phyloP scores from a whole-genome alignment of 2,329 filamentous ascomycete genomes.

The Aspergillus sp. region DNA sequence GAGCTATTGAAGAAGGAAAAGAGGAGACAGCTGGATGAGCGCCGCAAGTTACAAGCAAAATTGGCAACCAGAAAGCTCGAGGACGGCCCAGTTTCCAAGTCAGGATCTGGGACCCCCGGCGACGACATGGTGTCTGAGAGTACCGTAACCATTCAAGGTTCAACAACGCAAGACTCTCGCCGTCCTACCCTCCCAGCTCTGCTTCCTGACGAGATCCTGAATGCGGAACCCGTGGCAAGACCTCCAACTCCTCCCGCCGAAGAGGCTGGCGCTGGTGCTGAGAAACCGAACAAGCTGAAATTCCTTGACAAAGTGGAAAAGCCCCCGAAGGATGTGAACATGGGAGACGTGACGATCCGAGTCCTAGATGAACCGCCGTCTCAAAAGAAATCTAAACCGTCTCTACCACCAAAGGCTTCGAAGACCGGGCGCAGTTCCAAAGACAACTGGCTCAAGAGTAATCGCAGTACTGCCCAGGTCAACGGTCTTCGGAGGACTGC shows the following conservation, averaged over 20 bases:
- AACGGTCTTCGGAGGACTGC: slow-evolving; percentile 30
- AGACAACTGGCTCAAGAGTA: slow-evolving; percentile 31
- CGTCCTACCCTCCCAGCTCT: slow-evolving; percentile 38
- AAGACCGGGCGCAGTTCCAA: slow-evolving; percentile 28
- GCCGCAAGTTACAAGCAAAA: slow-evolving; percentile 31
- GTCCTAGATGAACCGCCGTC: slow-evolving; percentile 34
- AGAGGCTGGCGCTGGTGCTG: slow-evolving; percentile 12
- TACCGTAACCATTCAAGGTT: slow-evolving; percentile 32
- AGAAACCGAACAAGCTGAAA: slow-evolving; percentile 36
- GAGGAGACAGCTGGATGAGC: slow-evolving; percentile 31
- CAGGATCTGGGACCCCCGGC: slow-evolving; percentile 6
- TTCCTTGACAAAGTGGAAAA: slow-evolving; percentile 42
- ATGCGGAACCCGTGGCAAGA: slow-evolving; percentile 35
- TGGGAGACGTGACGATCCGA: slow-evolving; percentile 41
- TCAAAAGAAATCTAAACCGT: slow-evolving; percentile 28
- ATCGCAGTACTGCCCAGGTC: slow-evolving; percentile 20
- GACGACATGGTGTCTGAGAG: slow-evolving; percentile 34
- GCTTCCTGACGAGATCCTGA: slow-evolving; percentile 44
- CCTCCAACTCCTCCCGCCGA: slow-evolving; percentile 38
- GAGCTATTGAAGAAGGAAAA: slow-evolving; percentile 32
- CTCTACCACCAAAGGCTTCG: slow-evolving; percentile 38
- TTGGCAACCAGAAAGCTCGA: slow-evolving; percentile 20
- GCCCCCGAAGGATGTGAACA: slow-evolving; percentile 41
- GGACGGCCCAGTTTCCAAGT: slow-evolving; percentile 3
- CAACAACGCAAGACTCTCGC: slow-evolving; percentile 26